Evolutionary conservation across 2,329 filamentous ascomycete genomes (phyloP).

Genomic region (Epichloe elymi): DNA sequence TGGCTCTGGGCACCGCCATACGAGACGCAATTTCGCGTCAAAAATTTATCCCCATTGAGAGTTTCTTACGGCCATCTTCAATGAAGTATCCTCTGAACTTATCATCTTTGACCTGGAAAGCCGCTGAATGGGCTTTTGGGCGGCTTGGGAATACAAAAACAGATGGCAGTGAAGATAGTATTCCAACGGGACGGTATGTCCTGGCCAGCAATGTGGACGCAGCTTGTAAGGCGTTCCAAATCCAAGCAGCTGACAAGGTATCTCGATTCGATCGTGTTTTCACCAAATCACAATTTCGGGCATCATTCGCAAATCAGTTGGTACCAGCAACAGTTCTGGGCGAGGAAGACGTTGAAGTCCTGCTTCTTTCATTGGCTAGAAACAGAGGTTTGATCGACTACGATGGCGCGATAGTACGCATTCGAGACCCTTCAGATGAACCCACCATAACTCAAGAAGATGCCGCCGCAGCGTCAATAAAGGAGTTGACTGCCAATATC

Average conservation of each 20-base stretch:
- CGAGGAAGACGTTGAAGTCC: constrained; percentile 51
- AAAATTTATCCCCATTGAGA: constrained; percentile 55
- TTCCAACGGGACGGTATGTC: constrained; percentile 51
- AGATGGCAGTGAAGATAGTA: constrained; percentile 34
- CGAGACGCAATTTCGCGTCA: constrained; percentile 56
- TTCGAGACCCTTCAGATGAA: constrained; percentile 43
- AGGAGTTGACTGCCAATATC: constrained; percentile 62
- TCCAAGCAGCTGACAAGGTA: constrained; percentile 26
- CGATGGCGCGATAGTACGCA: constrained; percentile 60
- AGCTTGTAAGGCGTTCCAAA: constrained; percentile 40
- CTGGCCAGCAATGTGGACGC: constrained; percentile 50
- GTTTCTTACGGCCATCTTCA: constrained; percentile 51
- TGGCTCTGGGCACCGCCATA: constrained; percentile 68
- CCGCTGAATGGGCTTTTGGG: constrained; percentile 63
- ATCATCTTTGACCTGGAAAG: constrained; percentile 54
- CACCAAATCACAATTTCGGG: constrained; percentile 50
- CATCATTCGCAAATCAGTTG: constrained; percentile 41
- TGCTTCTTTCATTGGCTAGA: constrained; percentile 56
- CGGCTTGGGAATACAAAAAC: constrained; percentile 50
- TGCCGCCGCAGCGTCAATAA: constrained; percentile 68
- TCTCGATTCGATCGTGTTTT: constrained; percentile 54
- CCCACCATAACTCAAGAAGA: constrained; percentile 60
- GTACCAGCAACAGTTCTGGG: constrained; percentile 38
- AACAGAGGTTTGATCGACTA: constrained; percentile 48
- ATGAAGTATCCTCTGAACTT: constrained; percentile 63